phyloP scores from a whole-genome alignment of 2,329 filamentous ascomycete species.

The Colletotrichum sp. region DNA sequence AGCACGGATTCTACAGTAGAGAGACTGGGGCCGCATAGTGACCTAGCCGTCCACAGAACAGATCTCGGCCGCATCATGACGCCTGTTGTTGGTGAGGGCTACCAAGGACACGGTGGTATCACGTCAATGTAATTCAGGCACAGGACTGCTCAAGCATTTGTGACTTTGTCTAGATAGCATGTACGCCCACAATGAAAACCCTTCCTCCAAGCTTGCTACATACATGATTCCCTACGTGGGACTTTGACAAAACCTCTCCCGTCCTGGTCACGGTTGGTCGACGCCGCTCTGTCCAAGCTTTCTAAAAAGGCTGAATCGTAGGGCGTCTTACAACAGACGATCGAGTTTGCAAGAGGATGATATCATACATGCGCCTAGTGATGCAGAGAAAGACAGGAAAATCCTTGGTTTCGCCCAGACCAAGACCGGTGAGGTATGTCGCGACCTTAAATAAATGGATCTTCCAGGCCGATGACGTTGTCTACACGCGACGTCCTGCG shows the following conservation, averaged over 20 bases:
- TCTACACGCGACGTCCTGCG: neutral
- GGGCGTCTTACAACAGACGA: neutral
- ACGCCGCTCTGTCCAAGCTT: slow-evolving; percentile 14
- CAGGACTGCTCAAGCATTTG: slow-evolving; percentile 6
- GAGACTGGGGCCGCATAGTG: neutral
- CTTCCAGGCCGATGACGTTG: slow-evolving; percentile 12
- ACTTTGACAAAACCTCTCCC: neutral
- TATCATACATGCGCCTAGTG: slow-evolving; percentile 7
- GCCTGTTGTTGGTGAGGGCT: neutral
- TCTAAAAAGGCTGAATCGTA: neutral
- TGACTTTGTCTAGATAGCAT: slow-evolving; percentile 17
- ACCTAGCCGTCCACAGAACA: neutral
- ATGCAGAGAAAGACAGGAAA: slow-evolving; percentile 11
- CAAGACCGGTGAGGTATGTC: neutral
- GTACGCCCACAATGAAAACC: slow-evolving; percentile 17
- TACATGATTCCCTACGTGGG: slow-evolving; percentile 1
- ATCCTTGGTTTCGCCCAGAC: neutral
- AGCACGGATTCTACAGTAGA: slow-evolving; percentile 67
- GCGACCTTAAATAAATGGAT: slow-evolving; percentile 12
- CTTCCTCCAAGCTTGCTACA: slow-evolving; percentile 9
- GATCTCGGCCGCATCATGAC: too few species aligned
- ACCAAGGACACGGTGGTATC: neutral
- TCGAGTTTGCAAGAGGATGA: neutral
- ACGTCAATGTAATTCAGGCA: neutral
- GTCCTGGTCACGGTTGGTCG: neutral